Base-by-base conservation (phyloP, 306 rosid genomes). In the Quercus engelmannii region DNA sequence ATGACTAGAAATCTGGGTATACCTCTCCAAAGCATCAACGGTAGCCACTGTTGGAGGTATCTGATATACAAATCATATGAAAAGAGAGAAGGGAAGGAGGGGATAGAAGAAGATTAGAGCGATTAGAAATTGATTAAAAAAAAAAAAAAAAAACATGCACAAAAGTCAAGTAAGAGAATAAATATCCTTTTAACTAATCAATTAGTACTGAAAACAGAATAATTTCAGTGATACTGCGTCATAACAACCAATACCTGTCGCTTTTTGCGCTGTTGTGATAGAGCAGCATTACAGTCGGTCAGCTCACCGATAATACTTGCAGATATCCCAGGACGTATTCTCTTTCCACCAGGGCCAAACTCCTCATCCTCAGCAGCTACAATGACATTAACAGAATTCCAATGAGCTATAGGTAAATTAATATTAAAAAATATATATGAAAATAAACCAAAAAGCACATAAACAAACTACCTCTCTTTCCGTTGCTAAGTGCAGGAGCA, bases 1-100 rank as follows among this genome's bases (percentile, higher is more conserved):
- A 46, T 96, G 99, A 72, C 99, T 96, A 75, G 99, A 93, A 83
- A 93, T 96, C 83, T 93, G 99, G 49, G 97, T 96, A 81, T 91
- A 96, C 74, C 90, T 84, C 85, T 90, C 99, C 63, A 96, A 4
- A 78, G 87, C 92, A 20, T 91, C 98, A 89, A 89, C 57, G 41
- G 98, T 82, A 81, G 98, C 94, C 94, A 96, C 84, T 1, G 94
- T 88, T 67, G 97, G 79, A 71, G 98, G 88, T 82, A 93, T 90
- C 99, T 96, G 88, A 76, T 49, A 77, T 81, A 20, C 41, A 69
- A 76, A 70, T 56, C 75, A 76, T 54, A 25, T 69, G 54, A 65
- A 56, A 46, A 69, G 19, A 15, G 49, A 15, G 70, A 21, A 35
- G 71, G 20, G 19, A 4, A 6, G 17, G 52, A 35, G 54, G 54